Percentiles rank a stretch among this genome's conserved stretches.
Conservation (phyloP, 2,329 filamentous ascomycete species). For the Cladophialophora immunda region DNA sequence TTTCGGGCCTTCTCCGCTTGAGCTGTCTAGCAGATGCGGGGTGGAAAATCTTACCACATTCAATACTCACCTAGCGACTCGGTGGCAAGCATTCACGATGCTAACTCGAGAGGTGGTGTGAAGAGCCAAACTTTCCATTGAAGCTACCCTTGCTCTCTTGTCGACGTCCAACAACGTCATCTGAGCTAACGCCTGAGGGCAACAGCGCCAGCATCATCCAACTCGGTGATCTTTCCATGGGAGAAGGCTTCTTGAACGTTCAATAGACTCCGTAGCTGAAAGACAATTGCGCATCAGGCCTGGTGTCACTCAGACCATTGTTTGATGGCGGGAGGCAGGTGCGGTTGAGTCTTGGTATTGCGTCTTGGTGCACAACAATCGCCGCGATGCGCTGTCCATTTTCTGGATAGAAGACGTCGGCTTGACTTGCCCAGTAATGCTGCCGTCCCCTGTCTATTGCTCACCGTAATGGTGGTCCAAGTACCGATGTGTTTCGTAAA, state of each 20-base stretch:
- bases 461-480: neutral
- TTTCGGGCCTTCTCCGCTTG: conserved; percentile 1
- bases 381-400: neutral
- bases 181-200: neutral
- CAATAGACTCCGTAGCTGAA: neutral
- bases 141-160: neutral
- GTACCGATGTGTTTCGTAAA: neutral
- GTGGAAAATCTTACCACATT: conserved; percentile 14
- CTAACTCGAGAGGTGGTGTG: neutral
- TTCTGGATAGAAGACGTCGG: neutral
- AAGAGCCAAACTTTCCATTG: neutral
- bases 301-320: neutral
- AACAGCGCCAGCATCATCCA: neutral
- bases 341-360: neutral
- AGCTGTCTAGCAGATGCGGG: conserved; percentile 14
- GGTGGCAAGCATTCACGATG: neutral
- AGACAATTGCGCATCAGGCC: neutral
- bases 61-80: neutral
- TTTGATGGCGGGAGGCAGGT: neutral
- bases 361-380: neutral
- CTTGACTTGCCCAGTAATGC: neutral
- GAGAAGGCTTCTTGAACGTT: neutral
- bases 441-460: neutral
- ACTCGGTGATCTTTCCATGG: neutral
- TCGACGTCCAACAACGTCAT: conserved; percentile 3